Conservation (phyloP, 1,284 basidiomycete genomes). For the Phellopilus nigrolimitatus region DNA sequence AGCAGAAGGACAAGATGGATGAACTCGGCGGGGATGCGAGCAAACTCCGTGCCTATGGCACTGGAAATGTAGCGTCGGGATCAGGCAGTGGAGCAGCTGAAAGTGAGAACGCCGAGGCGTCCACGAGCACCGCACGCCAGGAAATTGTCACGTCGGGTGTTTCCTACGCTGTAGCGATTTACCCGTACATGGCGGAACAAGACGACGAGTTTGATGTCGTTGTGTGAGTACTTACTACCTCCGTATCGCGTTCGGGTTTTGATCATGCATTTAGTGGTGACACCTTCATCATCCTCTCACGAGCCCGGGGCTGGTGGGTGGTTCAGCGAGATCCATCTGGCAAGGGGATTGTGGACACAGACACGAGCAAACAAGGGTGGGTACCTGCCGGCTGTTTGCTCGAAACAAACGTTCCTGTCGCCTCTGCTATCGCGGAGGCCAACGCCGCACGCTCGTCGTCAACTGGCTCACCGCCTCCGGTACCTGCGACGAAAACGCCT, state of each 20-base stretch:
- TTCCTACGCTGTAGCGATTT: conserved; percentile 87
- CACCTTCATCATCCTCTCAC: conserved; percentile 89
- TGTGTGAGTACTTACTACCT: conserved; percentile 58
- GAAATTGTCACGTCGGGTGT: conserved; percentile 57
- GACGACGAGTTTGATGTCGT: conserved; percentile 98
- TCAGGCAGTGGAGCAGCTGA: conserved; percentile 22
- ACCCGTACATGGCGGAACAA: conserved; percentile 94
- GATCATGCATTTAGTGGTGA: conserved; percentile 56
- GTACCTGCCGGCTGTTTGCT: conserved; percentile 91
- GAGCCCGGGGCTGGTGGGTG: conserved; percentile 98
- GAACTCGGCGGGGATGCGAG: conserved; percentile 23
- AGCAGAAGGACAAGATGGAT: conserved; percentile 37
- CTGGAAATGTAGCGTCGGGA: conserved; percentile 10
- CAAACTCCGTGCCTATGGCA: conserved; percentile 5
- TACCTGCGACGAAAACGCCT: conserved; percentile 25
- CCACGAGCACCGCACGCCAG: conserved; percentile 33
- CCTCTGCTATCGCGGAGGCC: conserved; percentile 73
- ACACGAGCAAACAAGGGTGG: conserved; percentile 78
- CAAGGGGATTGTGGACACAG: conserved; percentile 72
- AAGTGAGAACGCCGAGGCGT: conserved; percentile 30
- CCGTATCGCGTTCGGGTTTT: conserved; percentile 3
- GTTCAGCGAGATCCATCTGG: conserved; percentile 92
- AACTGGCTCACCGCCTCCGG: conserved; percentile 18
- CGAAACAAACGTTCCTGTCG: conserved; percentile 81
- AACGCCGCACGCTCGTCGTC: conserved; percentile 38